Percentiles rank a stretch among this genome's conserved stretches.
phyloP scores from a whole-genome alignment of 2,329 filamentous ascomycete genomes.

The Alternaria triticimaculans region DNA sequence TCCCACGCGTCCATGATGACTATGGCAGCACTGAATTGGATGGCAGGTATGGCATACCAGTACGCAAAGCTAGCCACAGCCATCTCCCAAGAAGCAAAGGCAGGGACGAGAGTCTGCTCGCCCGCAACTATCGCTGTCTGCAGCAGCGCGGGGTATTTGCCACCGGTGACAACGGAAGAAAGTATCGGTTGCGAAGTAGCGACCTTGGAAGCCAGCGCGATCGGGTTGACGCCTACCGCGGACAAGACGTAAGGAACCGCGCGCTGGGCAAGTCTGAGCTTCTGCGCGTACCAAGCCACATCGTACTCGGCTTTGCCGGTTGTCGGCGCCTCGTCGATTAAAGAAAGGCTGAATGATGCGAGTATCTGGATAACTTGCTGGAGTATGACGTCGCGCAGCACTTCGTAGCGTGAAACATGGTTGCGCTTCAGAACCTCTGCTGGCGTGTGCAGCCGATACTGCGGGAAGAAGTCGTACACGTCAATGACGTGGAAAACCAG shows the following conservation, averaged over 20 bases:
- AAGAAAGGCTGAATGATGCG: conserved; percentile 70
- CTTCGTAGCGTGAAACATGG: conserved; percentile 82
- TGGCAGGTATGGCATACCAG: conserved; percentile 73
- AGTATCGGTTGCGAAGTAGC: conserved; percentile 74
- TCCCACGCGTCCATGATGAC: conserved; percentile 93
- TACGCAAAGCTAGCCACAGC: conserved; percentile 77
- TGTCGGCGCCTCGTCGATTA: conserved; percentile 76
- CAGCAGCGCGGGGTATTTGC: conserved; percentile 76
- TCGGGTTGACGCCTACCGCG: conserved; percentile 76
- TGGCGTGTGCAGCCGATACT: conserved; percentile 94
- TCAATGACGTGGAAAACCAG: conserved; percentile 89
- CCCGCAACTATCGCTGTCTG: conserved; percentile 63
- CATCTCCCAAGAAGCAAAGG: conserved; percentile 86
- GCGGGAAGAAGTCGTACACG: conserved; percentile 80
- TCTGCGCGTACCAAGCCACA: conserved; percentile 85
- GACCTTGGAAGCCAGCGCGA: conserved; percentile 76
- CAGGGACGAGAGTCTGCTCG: conserved; percentile 62
- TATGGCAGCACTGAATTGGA: conserved; percentile 80
- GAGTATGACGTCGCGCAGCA: conserved; percentile 86
- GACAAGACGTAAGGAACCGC: conserved; percentile 76
- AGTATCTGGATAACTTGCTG: conserved; percentile 89
- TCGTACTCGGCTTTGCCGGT: conserved; percentile 84
- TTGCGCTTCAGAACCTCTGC: conserved; percentile 89
- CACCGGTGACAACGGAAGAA: conserved; percentile 78
- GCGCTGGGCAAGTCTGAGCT: conserved; percentile 78